Evolutionary conservation across 108 stramenopile genomes (phyloP), one percentile per base, ranked within the genome.

Genomic region (Pelagomonas calceolata): DNA sequence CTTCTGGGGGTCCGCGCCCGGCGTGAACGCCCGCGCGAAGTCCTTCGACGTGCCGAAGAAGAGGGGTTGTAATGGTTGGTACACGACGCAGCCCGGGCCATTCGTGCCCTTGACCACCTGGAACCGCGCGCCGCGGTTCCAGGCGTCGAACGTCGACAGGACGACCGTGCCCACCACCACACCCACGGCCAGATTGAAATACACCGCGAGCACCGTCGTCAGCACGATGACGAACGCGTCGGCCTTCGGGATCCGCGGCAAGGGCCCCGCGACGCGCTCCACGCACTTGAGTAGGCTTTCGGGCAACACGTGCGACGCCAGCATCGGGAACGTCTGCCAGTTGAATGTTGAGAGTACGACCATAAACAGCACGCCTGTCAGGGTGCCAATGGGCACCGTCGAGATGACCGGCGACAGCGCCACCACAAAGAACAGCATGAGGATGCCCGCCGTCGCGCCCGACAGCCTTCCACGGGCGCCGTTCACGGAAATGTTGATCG

Each of bases 331-430:
- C 34, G 82, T 85, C 67, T 85, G 79, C 79, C 80, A 85, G 68
- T 82, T 77, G 67, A 85, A 83, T 64, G 85, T 85, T 31, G 80
- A 83, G 34, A 83, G 69, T 10, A 83, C 82, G 18, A 85, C 82
- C 51, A 83, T 81, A 72, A 85, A 85, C 26, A 85, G 63, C 46
- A 85, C 85, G 32, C 85, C 85, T 32, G 85, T 81, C 76, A 85
- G 76, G 0, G 82, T 81, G 5, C 79, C 68, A 33, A 85, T 72
- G 39, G 85, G 85, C 0, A 85, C 44, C 37, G 83, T 64, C 30
- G 80, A 71, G 74, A 85, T 85, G 37, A 85, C 80, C 14, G 74
- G 68, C 63, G 72, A 71, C 63, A 82, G 66, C 12, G 69, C 75
- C 18, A 85, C 71, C 0, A 78, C 73, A 39, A 85, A 82, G 29